Evolutionary conservation across 106 monocot genomes (phyloP).

Genomic region (Apostasia ramifera): DNA sequence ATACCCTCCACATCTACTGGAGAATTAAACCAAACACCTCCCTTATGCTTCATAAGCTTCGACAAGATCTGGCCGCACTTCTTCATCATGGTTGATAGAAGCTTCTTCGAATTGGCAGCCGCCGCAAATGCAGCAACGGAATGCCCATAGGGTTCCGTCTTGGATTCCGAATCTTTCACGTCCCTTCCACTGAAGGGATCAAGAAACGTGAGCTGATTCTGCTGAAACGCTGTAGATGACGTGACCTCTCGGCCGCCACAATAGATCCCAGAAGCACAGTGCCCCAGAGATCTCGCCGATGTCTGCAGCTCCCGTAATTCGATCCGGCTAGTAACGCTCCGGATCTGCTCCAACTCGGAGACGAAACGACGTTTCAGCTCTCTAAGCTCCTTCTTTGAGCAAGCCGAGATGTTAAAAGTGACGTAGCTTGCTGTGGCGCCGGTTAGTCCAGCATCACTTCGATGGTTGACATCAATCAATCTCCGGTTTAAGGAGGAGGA

Average conservation of each 20-base stretch:
- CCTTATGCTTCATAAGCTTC: slow-evolving; percentile 68
- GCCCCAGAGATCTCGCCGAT: slow-evolving; percentile 19
- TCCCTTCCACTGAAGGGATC: slow-evolving; percentile 1
- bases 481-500: slow-evolving; percentile 29
- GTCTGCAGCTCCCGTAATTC: slow-evolving; percentile 30
- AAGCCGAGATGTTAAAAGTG: slow-evolving; percentile 27
- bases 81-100: slow-evolving; percentile 41
- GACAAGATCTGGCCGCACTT: slow-evolving; percentile 55
- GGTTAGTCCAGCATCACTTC: slow-evolving; percentile 1
- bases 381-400: slow-evolving; percentile 21
- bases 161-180: not conserved
- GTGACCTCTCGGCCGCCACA: slow-evolving; percentile 20
- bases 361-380: slow-evolving; percentile 49
- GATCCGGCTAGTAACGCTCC: slow-evolving; percentile 31
- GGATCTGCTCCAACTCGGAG: slow-evolving; percentile 53
- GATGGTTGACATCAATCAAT: not conserved
- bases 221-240: slow-evolving; percentile 4
- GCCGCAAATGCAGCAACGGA: not conserved
- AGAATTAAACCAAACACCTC: slow-evolving; percentile 51
- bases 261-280: slow-evolving; percentile 13
- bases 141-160: slow-evolving; percentile 9
- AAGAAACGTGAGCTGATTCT: not conserved
- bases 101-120: slow-evolving; percentile 22
- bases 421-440: slow-evolving; percentile 5
- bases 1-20: slow-evolving; percentile 71